Evolutionary conservation across 108 stramenopile species (phyloP).

Genomic region (Licmophora abbreviata): DNA sequence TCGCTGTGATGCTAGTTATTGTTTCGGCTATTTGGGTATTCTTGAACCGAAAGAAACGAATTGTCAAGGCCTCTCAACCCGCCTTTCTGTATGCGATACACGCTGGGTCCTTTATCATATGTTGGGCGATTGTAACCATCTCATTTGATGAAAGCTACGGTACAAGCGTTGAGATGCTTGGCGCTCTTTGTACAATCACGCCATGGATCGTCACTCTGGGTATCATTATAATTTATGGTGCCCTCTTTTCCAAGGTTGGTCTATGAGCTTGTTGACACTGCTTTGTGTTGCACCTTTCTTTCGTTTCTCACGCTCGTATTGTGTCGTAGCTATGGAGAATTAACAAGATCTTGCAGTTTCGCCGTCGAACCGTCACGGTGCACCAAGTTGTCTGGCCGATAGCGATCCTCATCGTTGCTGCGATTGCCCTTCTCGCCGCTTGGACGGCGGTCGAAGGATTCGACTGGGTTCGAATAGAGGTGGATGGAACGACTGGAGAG

Average conservation of each 20-base stretch:
- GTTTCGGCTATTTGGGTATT: slow-evolving; percentile 12
- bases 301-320: no score
- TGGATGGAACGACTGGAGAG: slow-evolving; percentile 3
- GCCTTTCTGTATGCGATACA: slow-evolving; percentile 10
- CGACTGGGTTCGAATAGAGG: neutral
- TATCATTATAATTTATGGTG: slow-evolving; percentile 5
- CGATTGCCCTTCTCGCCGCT: slow-evolving; percentile 1
- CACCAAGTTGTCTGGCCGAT: slow-evolving; percentile 1
- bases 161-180: neutral
- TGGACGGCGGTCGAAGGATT: slow-evolving; percentile 5
- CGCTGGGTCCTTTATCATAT: slow-evolving; percentile 4
- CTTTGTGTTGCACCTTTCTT: no score
- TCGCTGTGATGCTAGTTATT: neutral
- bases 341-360: slow-evolving; percentile 11
- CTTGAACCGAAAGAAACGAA: slow-evolving; percentile 4
- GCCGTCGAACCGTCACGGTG: neutral
- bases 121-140: slow-evolving; percentile 6
- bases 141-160: slow-evolving; percentile 23
- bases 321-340: slow-evolving; percentile 1
- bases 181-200: slow-evolving; percentile 2
- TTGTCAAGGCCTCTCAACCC: slow-evolving; percentile 16
- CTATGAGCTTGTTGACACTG: neutral
- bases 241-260: slow-evolving; percentile 3
- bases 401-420: slow-evolving; percentile 1
- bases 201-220: slow-evolving; percentile 21